Evolutionary conservation across 2,329 filamentous ascomycete genomes (phyloP).

Genomic region (Epichloe bromicola): DNA sequence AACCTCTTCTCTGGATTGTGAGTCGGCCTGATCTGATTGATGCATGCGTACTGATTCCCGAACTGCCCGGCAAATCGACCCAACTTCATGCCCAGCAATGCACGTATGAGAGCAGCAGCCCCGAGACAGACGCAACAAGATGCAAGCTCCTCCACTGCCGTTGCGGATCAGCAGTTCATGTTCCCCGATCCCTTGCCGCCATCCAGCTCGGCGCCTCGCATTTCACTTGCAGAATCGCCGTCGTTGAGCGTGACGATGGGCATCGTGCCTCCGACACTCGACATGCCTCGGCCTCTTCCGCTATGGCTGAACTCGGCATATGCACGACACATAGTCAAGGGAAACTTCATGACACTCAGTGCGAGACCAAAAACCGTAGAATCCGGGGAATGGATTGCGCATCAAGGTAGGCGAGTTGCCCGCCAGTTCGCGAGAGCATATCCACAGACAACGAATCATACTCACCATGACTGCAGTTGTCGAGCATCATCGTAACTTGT

Average conservation of each 20-base stretch:
- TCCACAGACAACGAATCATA: background rate
- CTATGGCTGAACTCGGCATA: slow-evolving; percentile 64
- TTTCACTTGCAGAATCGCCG: background rate
- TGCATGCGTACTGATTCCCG: background rate
- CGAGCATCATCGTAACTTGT: slow-evolving; percentile 80
- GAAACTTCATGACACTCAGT: slow-evolving; percentile 92
- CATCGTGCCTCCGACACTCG: background rate
- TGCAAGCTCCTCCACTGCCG: background rate
- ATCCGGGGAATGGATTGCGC: slow-evolving; percentile 87
- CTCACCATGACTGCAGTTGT: slow-evolving; percentile 45
- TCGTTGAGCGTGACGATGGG: background rate
- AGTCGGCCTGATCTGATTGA: background rate
- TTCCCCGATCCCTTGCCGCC: background rate
- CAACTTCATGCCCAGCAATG: slow-evolving; percentile 1
- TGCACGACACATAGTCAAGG: slow-evolving; percentile 81
- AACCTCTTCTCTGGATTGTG: slow-evolving; percentile 1
- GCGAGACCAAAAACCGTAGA: slow-evolving; percentile 92
- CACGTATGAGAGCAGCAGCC: background rate
- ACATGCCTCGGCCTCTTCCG: slow-evolving; percentile 47
- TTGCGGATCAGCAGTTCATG: background rate
- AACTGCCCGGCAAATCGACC: background rate
- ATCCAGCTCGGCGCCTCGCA: slow-evolving; percentile 1
- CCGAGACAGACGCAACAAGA: background rate
- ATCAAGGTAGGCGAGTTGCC: slow-evolving; percentile 61
- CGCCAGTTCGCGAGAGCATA: background rate